These are phyloP conservation scores for Glycine latifolia DNA, from an alignment of 306 rosid genomes.

Conservation along the genomic window DNA sequence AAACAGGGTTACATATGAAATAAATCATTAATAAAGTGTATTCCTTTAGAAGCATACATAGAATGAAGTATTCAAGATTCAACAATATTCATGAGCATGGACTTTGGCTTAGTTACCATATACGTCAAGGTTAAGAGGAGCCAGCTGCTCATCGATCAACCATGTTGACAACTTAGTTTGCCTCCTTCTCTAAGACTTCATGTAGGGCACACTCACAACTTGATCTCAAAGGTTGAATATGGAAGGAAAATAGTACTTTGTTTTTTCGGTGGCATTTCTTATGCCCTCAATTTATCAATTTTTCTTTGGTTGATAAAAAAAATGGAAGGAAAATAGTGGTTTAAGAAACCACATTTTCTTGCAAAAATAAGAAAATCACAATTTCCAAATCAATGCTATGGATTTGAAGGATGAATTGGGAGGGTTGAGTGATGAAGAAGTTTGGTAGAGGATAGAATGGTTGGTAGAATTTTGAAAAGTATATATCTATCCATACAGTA, in stretches of 20 bases:
- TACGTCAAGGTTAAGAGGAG: too few species aligned
- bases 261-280: too few species aligned
- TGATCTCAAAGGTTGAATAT: background rate
- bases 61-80: background rate
- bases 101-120: background rate
- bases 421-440: too few species aligned
- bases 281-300: too few species aligned
- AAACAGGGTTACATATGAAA: background rate
- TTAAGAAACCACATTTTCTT: background rate
- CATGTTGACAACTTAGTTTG: background rate
- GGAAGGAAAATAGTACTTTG: background rate
- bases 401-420: too few species aligned
- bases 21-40: background rate
- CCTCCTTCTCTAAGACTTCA: background rate
- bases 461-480: too few species aligned
- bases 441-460: too few species aligned
- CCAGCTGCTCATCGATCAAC: background rate
- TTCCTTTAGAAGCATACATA: background rate
- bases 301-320: too few species aligned
- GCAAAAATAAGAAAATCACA: too few species aligned
- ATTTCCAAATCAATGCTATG: too few species aligned
- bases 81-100: background rate
- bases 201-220: background rate
- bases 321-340: background rate
- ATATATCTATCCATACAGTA: too few species aligned